Base-by-base conservation (phyloP, 2,329 filamentous ascomycete species). In the Aspergillus pseudoglaucus region DNA sequence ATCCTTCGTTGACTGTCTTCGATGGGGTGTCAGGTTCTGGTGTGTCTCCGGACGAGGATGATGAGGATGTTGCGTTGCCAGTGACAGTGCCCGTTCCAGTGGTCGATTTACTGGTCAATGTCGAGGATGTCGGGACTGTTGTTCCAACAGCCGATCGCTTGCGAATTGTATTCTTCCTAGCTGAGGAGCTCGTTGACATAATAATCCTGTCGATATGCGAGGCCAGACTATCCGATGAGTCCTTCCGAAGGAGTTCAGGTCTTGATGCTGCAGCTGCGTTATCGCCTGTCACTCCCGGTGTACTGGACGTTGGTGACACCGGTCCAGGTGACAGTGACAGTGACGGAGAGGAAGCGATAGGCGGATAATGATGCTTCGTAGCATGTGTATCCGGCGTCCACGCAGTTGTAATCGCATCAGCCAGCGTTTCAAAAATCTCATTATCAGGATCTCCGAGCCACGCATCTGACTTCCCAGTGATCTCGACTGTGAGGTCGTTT, bases 401-500 rank as follows among this genome's bases (percentile, higher is more conserved):
- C 0, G 86, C 89, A 40, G 87, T 81, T 59, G 90, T 81, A 44
- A 97, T 85, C 1, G 90, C 93, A 50, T 84, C 78, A 57, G 95
- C 90, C 0, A 98, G 79, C 0, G 89, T 94, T 53, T 85, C 82
- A 69, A 96, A 98, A 49, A 97, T 90, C 55, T 90, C 83, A 57
- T 95, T 96, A 43, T 83, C 83, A 3, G 89, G 90, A 59, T 96
- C 89, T 12, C 93, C 91, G 0, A 98, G 81, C 93, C 93, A 98
- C 0, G 93, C 90, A 63, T 98, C 93, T 0, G 93, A 91, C 68
- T 88, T 85, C 63, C 96, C 93, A 55, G 95, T 90, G 55, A 98
- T 90, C 25, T 83, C 84, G 35, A 98, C 81, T 1, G 77, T 85
- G 32, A 98, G 76, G 5, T 76, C 79, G 60, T 98, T 98, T 52